phyloP scores from a whole-genome alignment of 495 filamentous ascomycete genomes.

The Saxophila tyrrhenica region DNA sequence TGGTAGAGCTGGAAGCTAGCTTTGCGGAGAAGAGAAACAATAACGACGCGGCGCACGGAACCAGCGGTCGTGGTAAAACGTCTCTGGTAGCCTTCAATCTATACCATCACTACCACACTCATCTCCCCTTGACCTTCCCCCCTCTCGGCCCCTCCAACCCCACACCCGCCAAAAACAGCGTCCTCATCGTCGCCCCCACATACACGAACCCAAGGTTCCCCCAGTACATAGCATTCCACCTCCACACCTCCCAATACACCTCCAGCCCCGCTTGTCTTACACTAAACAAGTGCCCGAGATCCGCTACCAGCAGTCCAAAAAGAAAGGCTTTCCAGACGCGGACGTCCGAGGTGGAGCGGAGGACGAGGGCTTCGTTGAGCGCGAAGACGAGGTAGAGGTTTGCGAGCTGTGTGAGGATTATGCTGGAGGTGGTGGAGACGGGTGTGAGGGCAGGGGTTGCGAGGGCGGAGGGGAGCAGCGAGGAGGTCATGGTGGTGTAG shows the following conservation, averaged over 20 bases:
- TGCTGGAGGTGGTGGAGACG: slow-evolving; percentile 32
- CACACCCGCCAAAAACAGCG: slow-evolving; percentile 13
- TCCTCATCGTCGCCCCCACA: slow-evolving; percentile 17
- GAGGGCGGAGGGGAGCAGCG: slow-evolving; percentile 16
- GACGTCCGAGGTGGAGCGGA: slow-evolving; percentile 49
- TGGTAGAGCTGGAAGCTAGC: too few relatives aligned
- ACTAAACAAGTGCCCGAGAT: slow-evolving; percentile 56
- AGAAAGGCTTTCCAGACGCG: slow-evolving; percentile 54
- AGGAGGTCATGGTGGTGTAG: slow-evolving; percentile 50
- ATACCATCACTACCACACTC: too few relatives aligned
- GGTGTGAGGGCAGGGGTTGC: slow-evolving; percentile 18
- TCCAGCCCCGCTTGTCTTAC: slow-evolving; percentile 37
- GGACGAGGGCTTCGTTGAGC: slow-evolving; percentile 56
- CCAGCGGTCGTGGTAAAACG: too few relatives aligned
- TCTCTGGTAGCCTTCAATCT: too few relatives aligned
- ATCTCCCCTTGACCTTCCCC: not conserved
- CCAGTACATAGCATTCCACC: slow-evolving; percentile 56
- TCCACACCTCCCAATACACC: slow-evolving; percentile 44
- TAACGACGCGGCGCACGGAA: too few relatives aligned
- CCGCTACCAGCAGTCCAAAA: slow-evolving; percentile 49
- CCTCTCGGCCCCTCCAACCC: not conserved
- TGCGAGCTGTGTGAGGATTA: slow-evolving; percentile 50
- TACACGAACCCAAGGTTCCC: slow-evolving; percentile 29
- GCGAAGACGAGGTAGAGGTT: slow-evolving; percentile 58
- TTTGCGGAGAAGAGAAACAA: too few relatives aligned